Evolutionary conservation across 305 asterid species (phyloP), one percentile per base, ranked within the genome.

Genomic region (Coffea humblotiana): DNA sequence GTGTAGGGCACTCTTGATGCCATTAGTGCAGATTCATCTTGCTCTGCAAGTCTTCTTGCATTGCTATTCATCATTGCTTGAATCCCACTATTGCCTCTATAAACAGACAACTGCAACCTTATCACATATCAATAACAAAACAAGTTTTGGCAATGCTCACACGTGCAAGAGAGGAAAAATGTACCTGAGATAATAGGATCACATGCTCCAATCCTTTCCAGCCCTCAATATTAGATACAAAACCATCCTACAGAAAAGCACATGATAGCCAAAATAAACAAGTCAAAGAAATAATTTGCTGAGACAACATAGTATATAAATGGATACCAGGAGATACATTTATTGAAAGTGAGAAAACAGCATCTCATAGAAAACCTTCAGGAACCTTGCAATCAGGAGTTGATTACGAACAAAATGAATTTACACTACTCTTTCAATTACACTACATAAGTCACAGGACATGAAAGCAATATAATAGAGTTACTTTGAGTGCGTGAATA

Each of bases 121-220:
- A 86, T 92, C 86, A 70, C 81, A 90, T 89, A 84, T 87, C 82
- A 16, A 84, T 84, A 86, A 81, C 84, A 78, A 83, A 79, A 87
- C 76, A 11, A 37, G 64, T 27, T 73, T 70, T 15, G 47, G 77
- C 37, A 35, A 61, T 81, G 72, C 64, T 77, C 68, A 29, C 25
- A n/a, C 16, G 54, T 66, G 58, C 40, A 73, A 8, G 81, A 79
- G 80, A 78, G 78, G 84, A 83, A 78, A 54, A 74, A 37, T 75
- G 79, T 90, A 95, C 98, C 97, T 93, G 97, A 81, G 98, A 95
- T 79, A 95, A 87, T 71, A 95, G 86, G 83, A 93, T 87, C 85
- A 95, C 93, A 52, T 93, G 98, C 61, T 91, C 89, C 77, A 93
- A 75, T 23, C 99, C 98, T 83, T 91, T 91, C 97, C 94, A 95